A percentile compares a stretch with the other conserved stretches of the same genome.
Conservation (phyloP, 2,329 filamentous ascomycete species). For the Blastomyces emzantsi region DNA sequence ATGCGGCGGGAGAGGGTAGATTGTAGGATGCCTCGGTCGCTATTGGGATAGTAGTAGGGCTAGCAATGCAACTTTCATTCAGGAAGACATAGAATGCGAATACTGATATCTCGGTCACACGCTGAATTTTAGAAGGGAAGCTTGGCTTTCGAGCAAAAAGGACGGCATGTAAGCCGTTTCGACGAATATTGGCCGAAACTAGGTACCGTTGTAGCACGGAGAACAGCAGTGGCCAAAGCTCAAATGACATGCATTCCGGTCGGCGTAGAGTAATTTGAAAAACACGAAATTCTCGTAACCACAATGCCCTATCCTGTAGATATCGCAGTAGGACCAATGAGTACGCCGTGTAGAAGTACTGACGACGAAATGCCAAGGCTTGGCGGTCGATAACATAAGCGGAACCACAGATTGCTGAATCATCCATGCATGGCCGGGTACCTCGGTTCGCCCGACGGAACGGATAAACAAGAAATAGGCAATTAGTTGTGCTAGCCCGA, state of each 20-base stretch:
- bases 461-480: conserved; percentile 3
- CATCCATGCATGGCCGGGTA: neutral
- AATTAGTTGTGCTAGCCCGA: neutral
- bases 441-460: conserved; percentile 7
- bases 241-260: neutral
- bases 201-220: neutral
- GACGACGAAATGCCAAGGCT: neutral
- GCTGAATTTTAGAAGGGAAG: neutral
- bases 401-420: neutral
- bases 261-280: neutral
- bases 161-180: neutral
- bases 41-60: conserved; percentile 14
- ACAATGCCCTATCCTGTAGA: neutral
- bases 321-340: neutral
- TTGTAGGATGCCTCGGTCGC: conserved; percentile 24
- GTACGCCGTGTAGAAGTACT: neutral
- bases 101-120: neutral
- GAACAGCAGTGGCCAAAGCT: neutral
- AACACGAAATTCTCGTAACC: neutral
- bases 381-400: neutral
- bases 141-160: neutral
- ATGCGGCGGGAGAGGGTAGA: conserved; percentile 29
- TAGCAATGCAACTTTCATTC: conserved; percentile 24
- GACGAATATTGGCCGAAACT: neutral
- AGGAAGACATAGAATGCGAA: neutral